Conservation (phyloP, 805 yeast species). For the Cyberlindnera mycetangii region DNA sequence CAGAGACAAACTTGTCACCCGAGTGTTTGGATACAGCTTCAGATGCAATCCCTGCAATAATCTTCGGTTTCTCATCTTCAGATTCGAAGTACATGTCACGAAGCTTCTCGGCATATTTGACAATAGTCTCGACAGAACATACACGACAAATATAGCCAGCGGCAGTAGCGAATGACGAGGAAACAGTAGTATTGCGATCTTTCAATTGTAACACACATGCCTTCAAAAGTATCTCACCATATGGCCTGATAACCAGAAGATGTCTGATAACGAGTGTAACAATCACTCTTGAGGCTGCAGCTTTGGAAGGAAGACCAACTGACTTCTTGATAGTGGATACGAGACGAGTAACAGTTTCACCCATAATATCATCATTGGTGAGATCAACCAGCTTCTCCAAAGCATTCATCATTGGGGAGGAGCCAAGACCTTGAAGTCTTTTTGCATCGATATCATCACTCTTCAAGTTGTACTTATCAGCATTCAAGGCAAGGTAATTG, state of each 20-base stretch:
- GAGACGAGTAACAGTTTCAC: conserved; percentile 43
- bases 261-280: conserved; percentile 62
- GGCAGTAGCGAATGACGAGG: conserved; percentile 73
- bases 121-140: conserved; percentile 48
- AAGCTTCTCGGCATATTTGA: conserved; percentile 51
- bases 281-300: conserved; percentile 73
- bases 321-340: conserved; percentile 59
- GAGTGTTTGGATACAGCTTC: conserved; percentile 68
- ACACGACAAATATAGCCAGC: conserved; percentile 75
- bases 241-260: conserved; percentile 39
- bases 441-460: conserved; percentile 72
- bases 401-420: conserved; percentile 88
- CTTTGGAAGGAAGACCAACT: conserved; percentile 89
- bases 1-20: conserved; percentile 59
- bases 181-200: conserved; percentile 70
- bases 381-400: conserved; percentile 66
- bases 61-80: conserved; percentile 43
- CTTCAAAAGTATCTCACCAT: conserved; percentile 61
- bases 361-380: conserved; percentile 43
- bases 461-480: conserved; percentile 78
- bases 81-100: conserved; percentile 57
- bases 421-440: conserved; percentile 67
- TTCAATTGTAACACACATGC: conserved; percentile 55
- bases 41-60: conserved; percentile 57
- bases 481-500: conserved; percentile 82